A percentile compares a stretch with the other conserved stretches of the same genome.
These are phyloP conservation scores for Hortaea sp. DNA, from an alignment of 2,329 filamentous ascomycete genomes.

Conservation along the genomic window DNA sequence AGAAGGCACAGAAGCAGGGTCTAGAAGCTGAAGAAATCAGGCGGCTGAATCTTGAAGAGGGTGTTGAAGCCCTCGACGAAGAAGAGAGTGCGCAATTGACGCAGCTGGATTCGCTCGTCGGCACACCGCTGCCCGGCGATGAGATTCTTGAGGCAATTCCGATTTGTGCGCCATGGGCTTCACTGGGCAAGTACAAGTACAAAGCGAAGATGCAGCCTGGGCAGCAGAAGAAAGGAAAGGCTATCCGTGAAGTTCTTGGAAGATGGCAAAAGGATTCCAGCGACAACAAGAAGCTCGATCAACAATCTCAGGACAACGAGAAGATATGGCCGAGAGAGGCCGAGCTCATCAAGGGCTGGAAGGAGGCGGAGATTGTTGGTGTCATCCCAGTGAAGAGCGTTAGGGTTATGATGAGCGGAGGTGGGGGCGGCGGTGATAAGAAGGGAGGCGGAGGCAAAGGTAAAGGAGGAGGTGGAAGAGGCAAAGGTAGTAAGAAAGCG, in stretches of 20 bases:
- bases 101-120: conserved; percentile 62
- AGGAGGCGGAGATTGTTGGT: conserved; percentile 72
- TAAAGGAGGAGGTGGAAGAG: conserved; percentile 10
- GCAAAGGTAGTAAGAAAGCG: conserved; percentile 14
- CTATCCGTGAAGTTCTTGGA: conserved; percentile 78
- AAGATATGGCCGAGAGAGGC: conserved; percentile 76
- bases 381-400: conserved; percentile 71
- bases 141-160: conserved; percentile 61
- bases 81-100: conserved; percentile 35
- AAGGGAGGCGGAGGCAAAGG: conserved; percentile 17
- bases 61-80: conserved; percentile 28
- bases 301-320: conserved; percentile 48
- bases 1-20: conserved; percentile 63
- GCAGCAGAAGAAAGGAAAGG: conserved; percentile 83
- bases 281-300: conserved; percentile 34
- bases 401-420: conserved; percentile 62
- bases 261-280: conserved; percentile 62
- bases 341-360: conserved; percentile 73
- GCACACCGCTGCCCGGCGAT: conserved; percentile 68
- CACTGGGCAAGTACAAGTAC: conserved; percentile 68
- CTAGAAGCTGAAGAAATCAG: conserved; percentile 65
- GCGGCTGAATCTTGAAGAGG: conserved; percentile 49
- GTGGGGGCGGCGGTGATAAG: conserved; percentile 23
- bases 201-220: conserved; percentile 93
- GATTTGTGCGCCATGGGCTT: conserved; percentile 54